A percentile compares a stretch with the other conserved stretches of the same genome.
phyloP scores from a whole-genome alignment of 148 eudicot genomes.

The Cornus florida region DNA sequence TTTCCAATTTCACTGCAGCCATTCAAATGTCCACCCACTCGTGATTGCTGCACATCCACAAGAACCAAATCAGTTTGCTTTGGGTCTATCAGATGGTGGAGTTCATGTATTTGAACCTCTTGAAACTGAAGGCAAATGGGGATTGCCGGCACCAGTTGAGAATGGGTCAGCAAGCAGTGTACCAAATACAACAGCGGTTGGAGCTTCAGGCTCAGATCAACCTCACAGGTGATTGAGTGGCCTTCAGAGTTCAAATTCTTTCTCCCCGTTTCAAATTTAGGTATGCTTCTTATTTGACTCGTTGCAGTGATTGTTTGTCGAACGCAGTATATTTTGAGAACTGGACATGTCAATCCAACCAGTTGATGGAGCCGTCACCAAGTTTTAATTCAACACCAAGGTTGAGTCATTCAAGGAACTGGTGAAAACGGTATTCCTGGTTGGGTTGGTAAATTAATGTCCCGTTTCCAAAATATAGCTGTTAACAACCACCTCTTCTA shows the following conservation, averaged over 20 bases:
- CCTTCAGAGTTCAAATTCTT: slow-evolving; percentile 7
- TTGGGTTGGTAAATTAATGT: not conserved
- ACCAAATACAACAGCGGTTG: slow-evolving; percentile 63
- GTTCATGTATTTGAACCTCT: slow-evolving; percentile 86
- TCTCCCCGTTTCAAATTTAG: slow-evolving; percentile 7
- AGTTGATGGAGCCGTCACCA: not conserved
- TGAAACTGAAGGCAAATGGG: slow-evolving; percentile 87
- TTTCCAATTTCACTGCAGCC: slow-evolving; percentile 35
- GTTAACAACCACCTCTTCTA: not conserved
- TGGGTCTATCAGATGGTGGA: slow-evolving; percentile 86
- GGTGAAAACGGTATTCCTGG: not conserved
- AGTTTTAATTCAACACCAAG: not conserved
- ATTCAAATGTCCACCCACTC: slow-evolving; percentile 70
- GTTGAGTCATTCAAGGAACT: not conserved
- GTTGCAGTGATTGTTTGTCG: not conserved
- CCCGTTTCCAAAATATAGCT: not conserved
- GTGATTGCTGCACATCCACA: slow-evolving; percentile 91
- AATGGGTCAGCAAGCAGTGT: slow-evolving; percentile 70
- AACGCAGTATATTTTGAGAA: not conserved
- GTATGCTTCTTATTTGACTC: slow-evolving; percentile 8
- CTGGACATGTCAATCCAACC: not conserved
- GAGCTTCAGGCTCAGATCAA: slow-evolving; percentile 73
- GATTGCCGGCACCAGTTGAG: slow-evolving; percentile 66
- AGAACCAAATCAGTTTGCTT: slow-evolving; percentile 83
- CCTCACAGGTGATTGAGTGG: slow-evolving; percentile 58